phyloP scores from a whole-genome alignment of 495 filamentous ascomycete genomes.

The Xylaria acuta region DNA sequence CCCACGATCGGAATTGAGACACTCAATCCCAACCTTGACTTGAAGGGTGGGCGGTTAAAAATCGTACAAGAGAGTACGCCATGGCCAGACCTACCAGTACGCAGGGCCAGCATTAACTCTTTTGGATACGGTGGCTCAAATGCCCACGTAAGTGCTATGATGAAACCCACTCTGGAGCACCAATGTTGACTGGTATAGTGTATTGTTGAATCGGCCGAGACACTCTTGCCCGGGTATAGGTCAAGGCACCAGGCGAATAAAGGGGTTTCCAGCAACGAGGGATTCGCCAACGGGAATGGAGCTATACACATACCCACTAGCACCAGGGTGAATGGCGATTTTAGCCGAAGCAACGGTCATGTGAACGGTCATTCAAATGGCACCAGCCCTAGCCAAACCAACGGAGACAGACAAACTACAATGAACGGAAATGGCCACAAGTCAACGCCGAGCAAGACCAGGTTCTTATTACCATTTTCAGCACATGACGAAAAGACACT shows the following conservation, averaged over 20 bases:
- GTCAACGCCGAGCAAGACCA: not conserved
- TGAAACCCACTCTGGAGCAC: not conserved
- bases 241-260: not conserved
- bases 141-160: slow-evolving; percentile 43
- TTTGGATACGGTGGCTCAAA: slow-evolving; percentile 62
- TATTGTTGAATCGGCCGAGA: not conserved
- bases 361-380: not conserved
- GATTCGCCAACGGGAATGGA: not conserved
- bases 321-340: not conserved
- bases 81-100: slow-evolving; percentile 2
- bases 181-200: not conserved
- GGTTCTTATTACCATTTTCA: not conserved
- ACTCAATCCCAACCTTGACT: slow-evolving; percentile 50
- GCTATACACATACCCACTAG: not conserved
- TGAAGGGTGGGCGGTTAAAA: slow-evolving; percentile 18
- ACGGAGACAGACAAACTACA: not conserved
- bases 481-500: slow-evolving; percentile 5
- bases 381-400: not conserved
- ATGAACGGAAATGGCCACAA: not conserved
- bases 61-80: not conserved
- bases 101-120: slow-evolving; percentile 55
- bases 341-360: not conserved
- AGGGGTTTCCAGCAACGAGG: not conserved
- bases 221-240: not conserved
- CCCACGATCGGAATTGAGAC: slow-evolving; percentile 33